These are phyloP conservation scores for Dictyostelium capitatum DNA, from an alignment of 78 protist genomes.

Conservation along the genomic window DNA sequence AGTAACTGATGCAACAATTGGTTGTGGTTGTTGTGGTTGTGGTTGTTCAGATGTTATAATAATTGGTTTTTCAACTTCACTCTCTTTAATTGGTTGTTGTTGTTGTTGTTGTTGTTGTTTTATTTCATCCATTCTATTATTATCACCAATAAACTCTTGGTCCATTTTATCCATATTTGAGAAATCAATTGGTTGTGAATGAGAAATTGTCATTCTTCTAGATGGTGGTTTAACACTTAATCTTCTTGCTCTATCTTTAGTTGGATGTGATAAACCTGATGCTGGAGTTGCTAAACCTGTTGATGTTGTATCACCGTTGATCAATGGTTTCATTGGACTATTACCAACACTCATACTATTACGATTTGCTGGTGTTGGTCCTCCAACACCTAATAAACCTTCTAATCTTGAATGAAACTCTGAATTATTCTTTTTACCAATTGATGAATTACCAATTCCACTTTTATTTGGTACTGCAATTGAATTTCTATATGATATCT, in stretches of 20 bases:
- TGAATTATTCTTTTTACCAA: background rate
- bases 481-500: conserved; percentile 29
- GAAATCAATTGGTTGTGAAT: background rate
- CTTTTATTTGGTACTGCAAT: conserved; percentile 8
- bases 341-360: background rate
- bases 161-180: background rate
- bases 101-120: conserved; percentile 7
- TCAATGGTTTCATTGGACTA: background rate
- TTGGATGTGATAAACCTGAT: background rate
- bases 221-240: conserved; percentile 36
- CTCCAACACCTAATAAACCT: conserved; percentile 1
- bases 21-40: background rate
- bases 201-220: conserved; percentile 7
- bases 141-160: background rate
- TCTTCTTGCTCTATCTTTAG: conserved; percentile 25
- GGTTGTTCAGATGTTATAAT: background rate
- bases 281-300: too few relatives aligned
- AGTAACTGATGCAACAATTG: background rate
- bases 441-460: background rate
- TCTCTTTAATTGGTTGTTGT: background rate
- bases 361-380: background rate
- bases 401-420: conserved; percentile 12
- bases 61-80: background rate
- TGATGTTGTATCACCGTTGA: background rate
- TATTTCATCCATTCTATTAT: conserved; percentile 5